phyloP scores from a whole-genome alignment of 1,284 basidiomycete genomes.

The Fereydounia khargensis region DNA sequence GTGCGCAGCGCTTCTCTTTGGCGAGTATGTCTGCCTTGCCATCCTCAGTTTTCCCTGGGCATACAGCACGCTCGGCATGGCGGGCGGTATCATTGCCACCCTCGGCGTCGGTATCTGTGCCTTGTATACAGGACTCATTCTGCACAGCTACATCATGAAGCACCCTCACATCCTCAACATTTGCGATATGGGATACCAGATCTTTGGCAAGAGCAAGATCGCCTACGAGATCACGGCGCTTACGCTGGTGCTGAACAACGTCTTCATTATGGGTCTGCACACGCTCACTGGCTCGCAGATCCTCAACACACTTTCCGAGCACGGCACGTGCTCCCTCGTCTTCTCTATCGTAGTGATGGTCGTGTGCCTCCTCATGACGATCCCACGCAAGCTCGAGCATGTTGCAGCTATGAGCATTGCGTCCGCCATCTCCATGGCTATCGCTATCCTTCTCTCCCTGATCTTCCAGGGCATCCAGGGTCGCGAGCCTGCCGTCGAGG shows the following conservation, averaged over 20 bases:
- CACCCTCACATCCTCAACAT: slow-evolving; percentile 65
- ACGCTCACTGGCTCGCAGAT: slow-evolving; percentile 59
- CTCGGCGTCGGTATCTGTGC: slow-evolving; percentile 41
- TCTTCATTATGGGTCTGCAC: slow-evolving; percentile 45
- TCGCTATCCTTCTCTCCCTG: slow-evolving; percentile 42
- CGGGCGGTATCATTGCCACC: slow-evolving; percentile 42
- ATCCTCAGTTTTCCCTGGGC: slow-evolving; percentile 47
- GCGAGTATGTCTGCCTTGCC: slow-evolving; percentile 51
- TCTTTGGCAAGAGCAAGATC: slow-evolving; percentile 62
- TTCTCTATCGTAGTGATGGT: slow-evolving; percentile 61
- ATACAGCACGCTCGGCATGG: slow-evolving; percentile 46
- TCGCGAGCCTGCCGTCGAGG: slow-evolving; percentile 20
- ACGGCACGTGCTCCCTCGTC: slow-evolving; percentile 64
- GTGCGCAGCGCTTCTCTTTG: slow-evolving; percentile 34
- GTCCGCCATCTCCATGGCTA: slow-evolving; percentile 46
- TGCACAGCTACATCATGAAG: slow-evolving; percentile 66
- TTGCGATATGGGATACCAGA: slow-evolving; percentile 66
- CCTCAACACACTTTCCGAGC: slow-evolving; percentile 65
- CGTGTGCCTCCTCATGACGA: slow-evolving; percentile 34
- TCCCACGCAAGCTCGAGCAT: slow-evolving; percentile 48
- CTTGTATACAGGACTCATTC: slow-evolving; percentile 48
- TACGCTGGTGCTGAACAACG: slow-evolving; percentile 48
- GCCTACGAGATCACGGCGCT: slow-evolving; percentile 61
- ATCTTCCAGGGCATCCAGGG: slow-evolving; percentile 43
- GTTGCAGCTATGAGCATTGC: slow-evolving; percentile 42